Evolutionary conservation across 1,139 yeast species (phyloP).

Genomic region (Kluyveromyces sp.): DNA sequence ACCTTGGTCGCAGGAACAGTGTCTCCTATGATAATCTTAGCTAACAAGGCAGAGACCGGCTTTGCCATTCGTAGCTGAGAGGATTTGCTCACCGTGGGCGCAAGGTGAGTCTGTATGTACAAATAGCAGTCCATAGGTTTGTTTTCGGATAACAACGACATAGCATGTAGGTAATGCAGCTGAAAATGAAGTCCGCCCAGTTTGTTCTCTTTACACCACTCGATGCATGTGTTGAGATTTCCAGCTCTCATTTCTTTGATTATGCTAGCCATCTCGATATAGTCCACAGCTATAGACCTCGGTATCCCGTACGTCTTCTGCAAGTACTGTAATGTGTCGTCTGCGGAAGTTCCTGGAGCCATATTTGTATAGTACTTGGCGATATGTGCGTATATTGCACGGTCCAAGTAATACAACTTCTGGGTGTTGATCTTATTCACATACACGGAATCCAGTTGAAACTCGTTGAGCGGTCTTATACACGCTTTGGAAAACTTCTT

Average conservation of each 20-base stretch:
- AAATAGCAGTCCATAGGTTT: conserved; percentile 18
- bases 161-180: conserved; percentile 21
- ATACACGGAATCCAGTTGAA: conserved; percentile 35
- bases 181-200: conserved; percentile 20
- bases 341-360: conserved; percentile 10
- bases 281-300: conserved; percentile 16
- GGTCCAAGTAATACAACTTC: conserved; percentile 17
- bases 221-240: conserved; percentile 20
- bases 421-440: conserved; percentile 31
- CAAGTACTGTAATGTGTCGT: conserved; percentile 20
- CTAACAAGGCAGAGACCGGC: conserved; percentile 21
- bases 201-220: conserved; percentile 21
- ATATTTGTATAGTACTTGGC: conserved; percentile 24
- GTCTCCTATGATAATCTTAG: conserved; percentile 19
- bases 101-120: conserved; percentile 19
- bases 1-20: conserved; percentile 17
- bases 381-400: conserved; percentile 27
- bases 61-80: conserved; percentile 12
- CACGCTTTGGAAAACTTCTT: conserved; percentile 32
- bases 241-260: conserved; percentile 22
- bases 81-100: conserved; percentile 13
- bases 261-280: conserved; percentile 25
- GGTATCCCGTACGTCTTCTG: conserved; percentile 22
- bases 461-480: conserved; percentile 33
- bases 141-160: conserved; percentile 19